Conservation (phyloP, 805 yeast genomes). For the Wickerhamomyces mucosus region DNA sequence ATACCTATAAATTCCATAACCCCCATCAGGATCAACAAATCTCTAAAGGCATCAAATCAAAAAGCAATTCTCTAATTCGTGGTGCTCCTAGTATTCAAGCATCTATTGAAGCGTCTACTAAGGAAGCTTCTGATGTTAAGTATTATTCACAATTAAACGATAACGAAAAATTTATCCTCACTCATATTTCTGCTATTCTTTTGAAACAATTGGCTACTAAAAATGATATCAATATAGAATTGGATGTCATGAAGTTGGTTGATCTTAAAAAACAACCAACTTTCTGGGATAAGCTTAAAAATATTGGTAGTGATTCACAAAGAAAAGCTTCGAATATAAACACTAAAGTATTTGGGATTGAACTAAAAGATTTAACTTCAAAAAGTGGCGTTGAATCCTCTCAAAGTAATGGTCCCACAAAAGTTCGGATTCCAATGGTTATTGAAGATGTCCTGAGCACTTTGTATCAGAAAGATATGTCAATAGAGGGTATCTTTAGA, state of each 20-base stretch:
- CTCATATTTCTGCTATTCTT: conserved; percentile 51
- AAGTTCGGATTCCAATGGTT: conserved; percentile 72
- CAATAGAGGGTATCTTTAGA: conserved; percentile 93
- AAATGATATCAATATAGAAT: conserved; percentile 26
- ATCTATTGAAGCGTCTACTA: conserved; percentile 1
- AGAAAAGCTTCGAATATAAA: conserved; percentile 1
- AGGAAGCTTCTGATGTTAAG: conserved; percentile 20
- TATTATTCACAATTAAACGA: conserved; percentile 58
- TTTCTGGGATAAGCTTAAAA: conserved; percentile 35
- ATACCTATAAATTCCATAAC: conserved; percentile 79
- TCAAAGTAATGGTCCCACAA: conserved; percentile 74
- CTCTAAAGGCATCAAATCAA: conserved; percentile 13
- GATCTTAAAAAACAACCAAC: conserved; percentile 27
- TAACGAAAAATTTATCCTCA: conserved; percentile 46
- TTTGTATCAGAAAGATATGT: conserved; percentile 83
- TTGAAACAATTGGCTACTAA: conserved; percentile 23
- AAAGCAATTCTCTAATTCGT: conserved; percentile 11
- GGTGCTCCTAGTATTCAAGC: conserved; percentile 9
- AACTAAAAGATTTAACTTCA: conserved; percentile 56
- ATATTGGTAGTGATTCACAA: conserved; percentile 17
- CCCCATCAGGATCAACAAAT: conserved; percentile 17
- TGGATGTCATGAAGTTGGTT: conserved; percentile 22
- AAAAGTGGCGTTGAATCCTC: conserved; percentile 77
- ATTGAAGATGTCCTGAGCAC: conserved; percentile 81
- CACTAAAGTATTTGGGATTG: conserved; percentile 64